Evolutionary conservation across 805 yeast genomes (phyloP).

Genomic region (Yarrowia sp.): DNA sequence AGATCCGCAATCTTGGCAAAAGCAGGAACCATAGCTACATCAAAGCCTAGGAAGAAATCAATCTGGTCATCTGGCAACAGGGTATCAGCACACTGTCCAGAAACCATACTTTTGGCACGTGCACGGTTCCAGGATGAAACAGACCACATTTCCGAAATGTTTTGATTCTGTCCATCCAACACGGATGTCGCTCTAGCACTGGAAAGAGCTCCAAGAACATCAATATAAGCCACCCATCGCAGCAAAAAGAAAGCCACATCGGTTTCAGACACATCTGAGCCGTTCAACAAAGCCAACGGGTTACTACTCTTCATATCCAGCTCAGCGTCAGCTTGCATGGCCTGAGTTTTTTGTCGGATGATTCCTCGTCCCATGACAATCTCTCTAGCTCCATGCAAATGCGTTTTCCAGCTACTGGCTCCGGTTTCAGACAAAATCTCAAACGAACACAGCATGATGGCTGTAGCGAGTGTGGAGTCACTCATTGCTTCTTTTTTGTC

Average conservation of each 20-base stretch:
- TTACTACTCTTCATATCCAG: neutral
- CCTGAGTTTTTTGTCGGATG: neutral
- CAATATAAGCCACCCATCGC: constrained; percentile 69
- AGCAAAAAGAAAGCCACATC: constrained; percentile 54
- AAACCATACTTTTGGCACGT: constrained; percentile 7
- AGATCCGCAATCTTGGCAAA: constrained; percentile 51
- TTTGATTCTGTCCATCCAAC: constrained; percentile 31
- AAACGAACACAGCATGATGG: constrained; percentile 57
- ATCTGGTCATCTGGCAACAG: constrained; percentile 29
- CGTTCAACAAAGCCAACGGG: constrained; percentile 13
- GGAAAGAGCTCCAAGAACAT: constrained; percentile 60
- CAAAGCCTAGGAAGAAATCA: constrained; percentile 52
- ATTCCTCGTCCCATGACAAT: constrained; percentile 55
- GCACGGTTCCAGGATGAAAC: constrained; percentile 30
- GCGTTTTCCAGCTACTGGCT: constrained; percentile 56
- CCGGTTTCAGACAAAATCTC: constrained; percentile 45
- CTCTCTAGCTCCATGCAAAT: constrained; percentile 64
- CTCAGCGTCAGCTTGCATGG: neutral
- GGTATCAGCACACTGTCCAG: constrained; percentile 23
- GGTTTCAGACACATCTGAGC: constrained; percentile 29
- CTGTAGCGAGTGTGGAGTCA: constrained; percentile 65
- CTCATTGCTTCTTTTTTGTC: constrained; percentile 55
- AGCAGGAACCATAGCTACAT: constrained; percentile 56
- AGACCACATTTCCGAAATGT: constrained; percentile 42
- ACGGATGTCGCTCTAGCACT: constrained; percentile 41